Evolutionary conservation across 495 filamentous ascomycete species (phyloP), one percentile per base, ranked within the genome.

Genomic region (Aspergillus diversus): DNA sequence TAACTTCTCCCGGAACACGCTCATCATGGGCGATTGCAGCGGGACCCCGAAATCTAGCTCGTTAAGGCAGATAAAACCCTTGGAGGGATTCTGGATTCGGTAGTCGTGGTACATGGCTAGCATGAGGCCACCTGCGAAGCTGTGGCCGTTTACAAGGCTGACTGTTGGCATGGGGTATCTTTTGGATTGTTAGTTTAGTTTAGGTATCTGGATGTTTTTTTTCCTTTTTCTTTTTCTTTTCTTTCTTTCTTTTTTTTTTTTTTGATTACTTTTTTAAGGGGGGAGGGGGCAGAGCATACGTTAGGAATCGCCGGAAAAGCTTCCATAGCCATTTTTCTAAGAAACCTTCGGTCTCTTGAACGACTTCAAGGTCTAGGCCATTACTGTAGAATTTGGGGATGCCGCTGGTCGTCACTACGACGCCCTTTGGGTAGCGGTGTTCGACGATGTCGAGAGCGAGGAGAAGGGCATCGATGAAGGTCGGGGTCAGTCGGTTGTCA

Each of bases 51-150:
- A 87, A 11, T 92, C 89, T 4, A 93, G 75, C 73, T 93, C 91
- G 69, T 93, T 93, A 49, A 93, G 69, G 71, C 91, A 93, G 12
- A 89, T 71, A 71, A 86, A 92, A 1, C 91, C 91, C 33, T 82
- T 81, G 4, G 77, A 32, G 0, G 87, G 85, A 66, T 90, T 91
- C 80, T 89, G 86, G 65, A 92, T 75, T 4, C 91, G 85, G 72
- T 93, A 94, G 73, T 94, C 91, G 77, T 92, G 90, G 73, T 90
- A 87, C 89, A 92, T 91, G 53, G 90, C 87, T 7, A 90, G 73
- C 88, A 94, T 92, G 63, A 92, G 76, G 34, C 89, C 91, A 39
- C 83, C 91, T 15, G 91, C 91, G 71, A 93, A 94, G 55, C 87
- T 87, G 71, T 94, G 91, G n/a, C 91, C 91, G 58, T 92, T 92